phyloP scores from a whole-genome alignment of 306 rosid genomes.

The Potentilla sterilis region DNA sequence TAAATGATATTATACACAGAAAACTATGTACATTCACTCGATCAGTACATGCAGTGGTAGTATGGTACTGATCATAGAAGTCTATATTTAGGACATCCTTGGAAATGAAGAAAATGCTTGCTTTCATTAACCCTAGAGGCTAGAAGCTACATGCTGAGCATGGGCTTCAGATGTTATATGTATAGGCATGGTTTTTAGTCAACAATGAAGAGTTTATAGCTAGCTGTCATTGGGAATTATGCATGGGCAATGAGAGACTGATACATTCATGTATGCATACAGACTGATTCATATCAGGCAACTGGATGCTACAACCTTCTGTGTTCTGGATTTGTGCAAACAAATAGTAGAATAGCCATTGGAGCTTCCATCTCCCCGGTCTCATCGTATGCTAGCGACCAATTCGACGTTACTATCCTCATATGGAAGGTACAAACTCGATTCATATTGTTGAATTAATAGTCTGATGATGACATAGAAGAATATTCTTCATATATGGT shows the following conservation, averaged over 20 bases:
- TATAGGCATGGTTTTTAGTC: neutral
- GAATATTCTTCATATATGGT: neutral
- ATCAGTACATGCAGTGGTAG: neutral
- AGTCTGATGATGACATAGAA: neutral
- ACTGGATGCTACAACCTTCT: conserved; percentile 95
- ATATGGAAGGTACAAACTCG: conserved; percentile 73
- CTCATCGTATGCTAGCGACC: conserved; percentile 55
- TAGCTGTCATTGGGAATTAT: conserved; percentile 1
- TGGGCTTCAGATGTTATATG: neutral
- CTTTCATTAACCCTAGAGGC: conserved; percentile 1
- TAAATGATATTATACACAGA: conserved; percentile 12
- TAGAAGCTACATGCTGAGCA: neutral
- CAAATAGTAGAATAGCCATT: conserved; percentile 71
- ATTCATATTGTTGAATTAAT: neutral
- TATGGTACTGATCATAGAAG: conserved; percentile 10
- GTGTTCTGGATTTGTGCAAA: conserved; percentile 86
- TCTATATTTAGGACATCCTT: conserved; percentile 9
- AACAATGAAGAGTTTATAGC: neutral
- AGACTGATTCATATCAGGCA: conserved; percentile 84
- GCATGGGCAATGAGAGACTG: conserved; percentile 2
- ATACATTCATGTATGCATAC: conserved; percentile 35
- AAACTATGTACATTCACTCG: neutral
- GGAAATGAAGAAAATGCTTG: conserved; percentile 31
- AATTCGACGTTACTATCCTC: conserved; percentile 78
- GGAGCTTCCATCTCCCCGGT: conserved; percentile 96